A percentile compares a stretch with the other conserved stretches of the same genome.
These are phyloP conservation scores for Populus deltoides DNA, from an alignment of 345 rosid species.

Conservation along the genomic window DNA sequence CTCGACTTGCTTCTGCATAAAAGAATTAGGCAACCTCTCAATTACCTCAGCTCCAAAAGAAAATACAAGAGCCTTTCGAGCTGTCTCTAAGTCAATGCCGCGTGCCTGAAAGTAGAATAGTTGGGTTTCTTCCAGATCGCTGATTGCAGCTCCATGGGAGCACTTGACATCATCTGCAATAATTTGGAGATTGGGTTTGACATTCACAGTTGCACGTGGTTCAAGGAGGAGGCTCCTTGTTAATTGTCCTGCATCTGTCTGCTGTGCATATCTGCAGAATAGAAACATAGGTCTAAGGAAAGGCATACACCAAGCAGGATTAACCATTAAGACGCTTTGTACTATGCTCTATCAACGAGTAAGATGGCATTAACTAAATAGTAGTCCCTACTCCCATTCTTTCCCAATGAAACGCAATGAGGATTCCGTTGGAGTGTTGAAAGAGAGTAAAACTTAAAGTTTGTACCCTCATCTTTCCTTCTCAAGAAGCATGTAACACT, in stretches of 20 bases:
- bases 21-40: conserved; percentile 45
- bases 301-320: not conserved
- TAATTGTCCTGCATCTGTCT: conserved; percentile 87
- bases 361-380: not conserved
- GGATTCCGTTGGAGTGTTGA: not conserved
- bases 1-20: conserved; percentile 48
- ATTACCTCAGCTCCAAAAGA: conserved; percentile 85
- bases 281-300: not conserved
- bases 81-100: conserved; percentile 68
- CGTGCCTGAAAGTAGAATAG: conserved; percentile 89
- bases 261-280: conserved; percentile 70
- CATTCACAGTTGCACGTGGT: conserved; percentile 80
- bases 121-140: conserved; percentile 83
- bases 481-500: not conserved
- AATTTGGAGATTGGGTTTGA: conserved; percentile 93
- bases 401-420: not conserved
- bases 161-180: conserved; percentile 89
- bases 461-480: not conserved
- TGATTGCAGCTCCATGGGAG: conserved; percentile 95
- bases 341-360: not conserved
- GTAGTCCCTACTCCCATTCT: not conserved
- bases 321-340: not conserved
- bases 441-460: not conserved
- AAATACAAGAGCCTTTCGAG: conserved; percentile 76
- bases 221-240: conserved; percentile 81